Base-by-base conservation (phyloP, 2,329 filamentous ascomycete species). In the Colletotrichum lindemuthianum region DNA sequence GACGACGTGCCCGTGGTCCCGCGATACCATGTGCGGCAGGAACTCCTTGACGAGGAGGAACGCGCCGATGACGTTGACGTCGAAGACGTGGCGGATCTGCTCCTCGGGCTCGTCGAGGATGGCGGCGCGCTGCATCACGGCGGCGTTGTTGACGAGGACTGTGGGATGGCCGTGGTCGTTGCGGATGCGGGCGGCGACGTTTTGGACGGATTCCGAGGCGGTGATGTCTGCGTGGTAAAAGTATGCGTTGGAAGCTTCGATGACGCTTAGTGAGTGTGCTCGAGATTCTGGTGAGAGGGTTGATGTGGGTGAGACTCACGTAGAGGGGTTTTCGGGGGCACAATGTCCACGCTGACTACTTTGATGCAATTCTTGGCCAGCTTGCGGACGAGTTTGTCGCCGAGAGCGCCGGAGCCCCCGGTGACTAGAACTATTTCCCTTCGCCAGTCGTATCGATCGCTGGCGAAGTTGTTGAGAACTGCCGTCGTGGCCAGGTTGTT, bases 1-100 rank as follows among this genome's bases (percentile, higher is more conserved):
- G 11, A 87, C 75, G 44, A 87, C 74, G 66, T 86, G 84, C 1
- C 84, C 85, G 59, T 83, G 82, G 65, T 82, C 81, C 10, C 74
- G 72, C 32, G 70, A 69, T 13, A 83, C 69, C 81, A 84, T 84
- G 40, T 75, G 72, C 0, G 82, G 82, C 16, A 84, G 68, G 70
- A 84, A 83, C 57, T 81, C 80, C 59, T 79, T 77, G 33, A 81
- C 75, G 63, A 76, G 78, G 48, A 77, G 77, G 70, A 79, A 84
- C 69, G 82, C 81, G 11, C 76, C 73, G 44, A 84, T 70, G n/a
- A 80, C 74, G 70, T 84, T 84, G 60, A 84, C 79, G 60, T 80
- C 78, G 66, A 84, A 83, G 9, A 81, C 79, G 51, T 76, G 76
- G 4, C 77, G 73, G 45, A 84, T 76, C 16, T 74, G 72, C 15